These are phyloP conservation scores for Spergularia marina DNA, from an alignment of 148 eudicot species.

Conservation along the genomic window DNA sequence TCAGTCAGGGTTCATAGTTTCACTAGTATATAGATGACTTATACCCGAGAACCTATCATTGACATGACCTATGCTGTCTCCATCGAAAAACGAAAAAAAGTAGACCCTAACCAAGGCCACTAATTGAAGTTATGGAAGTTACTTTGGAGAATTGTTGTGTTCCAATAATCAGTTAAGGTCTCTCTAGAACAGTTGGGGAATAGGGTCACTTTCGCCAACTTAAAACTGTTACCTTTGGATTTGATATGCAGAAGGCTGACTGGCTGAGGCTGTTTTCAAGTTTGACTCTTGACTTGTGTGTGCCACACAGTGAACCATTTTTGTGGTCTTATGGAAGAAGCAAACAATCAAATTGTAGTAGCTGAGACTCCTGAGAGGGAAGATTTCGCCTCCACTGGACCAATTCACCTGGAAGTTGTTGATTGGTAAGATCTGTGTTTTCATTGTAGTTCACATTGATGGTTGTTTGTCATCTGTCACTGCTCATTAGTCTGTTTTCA, in stretches of 20 bases:
- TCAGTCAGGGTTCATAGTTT: too few relatives aligned
- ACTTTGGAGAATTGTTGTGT: background rate
- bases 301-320: constrained; percentile 13
- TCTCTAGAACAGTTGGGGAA: background rate
- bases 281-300: background rate
- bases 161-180: background rate
- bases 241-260: background rate
- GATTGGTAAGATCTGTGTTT: constrained; percentile 59
- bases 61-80: too few relatives aligned
- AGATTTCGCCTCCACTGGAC: constrained; percentile 57
- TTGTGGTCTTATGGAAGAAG: constrained; percentile 3
- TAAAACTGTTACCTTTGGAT: background rate
- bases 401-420: constrained; percentile 58
- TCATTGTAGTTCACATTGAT: background rate
- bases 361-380: constrained; percentile 50
- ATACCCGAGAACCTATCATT: too few relatives aligned
- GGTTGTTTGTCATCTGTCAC: background rate
- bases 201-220: background rate
- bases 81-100: too few relatives aligned
- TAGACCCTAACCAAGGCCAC: background rate
- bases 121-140: background rate
- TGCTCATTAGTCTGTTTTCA: background rate
- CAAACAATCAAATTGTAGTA: constrained; percentile 14
- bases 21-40: too few relatives aligned
- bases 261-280: background rate